Conservation (phyloP, 352 stramenopile genomes). For the Globisporangium radiosum region DNA sequence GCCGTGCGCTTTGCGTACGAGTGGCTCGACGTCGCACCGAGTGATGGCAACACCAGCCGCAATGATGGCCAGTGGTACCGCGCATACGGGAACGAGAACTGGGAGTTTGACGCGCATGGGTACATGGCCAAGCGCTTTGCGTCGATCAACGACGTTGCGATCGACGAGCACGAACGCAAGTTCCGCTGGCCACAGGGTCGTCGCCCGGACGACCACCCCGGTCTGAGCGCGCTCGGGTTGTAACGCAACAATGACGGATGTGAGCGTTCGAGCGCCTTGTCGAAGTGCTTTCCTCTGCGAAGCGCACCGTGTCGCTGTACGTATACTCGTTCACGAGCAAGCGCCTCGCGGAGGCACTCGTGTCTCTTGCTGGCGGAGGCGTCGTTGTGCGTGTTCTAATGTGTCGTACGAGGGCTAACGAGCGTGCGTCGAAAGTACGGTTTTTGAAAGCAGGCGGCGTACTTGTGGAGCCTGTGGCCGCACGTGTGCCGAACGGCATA, state of each 20-base stretch:
- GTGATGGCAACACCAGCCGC: slow-evolving; percentile 10
- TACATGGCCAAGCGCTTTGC: slow-evolving; percentile 83
- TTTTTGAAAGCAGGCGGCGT: no score
- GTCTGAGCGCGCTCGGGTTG: slow-evolving; percentile 28
- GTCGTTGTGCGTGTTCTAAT: no score
- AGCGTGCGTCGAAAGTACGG: no score
- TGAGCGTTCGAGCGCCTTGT: neutral
- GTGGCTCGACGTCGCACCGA: slow-evolving; percentile 33
- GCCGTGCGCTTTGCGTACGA: slow-evolving; percentile 88
- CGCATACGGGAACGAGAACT: slow-evolving; percentile 88
- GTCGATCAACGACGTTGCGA: slow-evolving; percentile 84
- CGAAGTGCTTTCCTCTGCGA: no score
- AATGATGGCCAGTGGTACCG: slow-evolving; percentile 66
- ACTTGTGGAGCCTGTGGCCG: no score
- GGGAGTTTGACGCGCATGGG: slow-evolving; percentile 77
- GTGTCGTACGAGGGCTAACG: no score
- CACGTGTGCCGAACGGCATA: no score
- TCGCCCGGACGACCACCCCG: slow-evolving; percentile 38
- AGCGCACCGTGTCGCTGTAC: no score
- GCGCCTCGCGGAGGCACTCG: no score
- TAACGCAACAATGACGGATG: neutral
- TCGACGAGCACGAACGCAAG: slow-evolving; percentile 58
- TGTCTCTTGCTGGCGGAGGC: no score
- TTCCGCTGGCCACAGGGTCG: slow-evolving; percentile 53
- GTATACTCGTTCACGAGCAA: no score